A percentile compares a stretch with the other conserved stretches of the same genome.
These are phyloP conservation scores for Metschnikowia cerradonensis DNA, from an alignment of 805 yeast species.

Conservation along the genomic window DNA sequence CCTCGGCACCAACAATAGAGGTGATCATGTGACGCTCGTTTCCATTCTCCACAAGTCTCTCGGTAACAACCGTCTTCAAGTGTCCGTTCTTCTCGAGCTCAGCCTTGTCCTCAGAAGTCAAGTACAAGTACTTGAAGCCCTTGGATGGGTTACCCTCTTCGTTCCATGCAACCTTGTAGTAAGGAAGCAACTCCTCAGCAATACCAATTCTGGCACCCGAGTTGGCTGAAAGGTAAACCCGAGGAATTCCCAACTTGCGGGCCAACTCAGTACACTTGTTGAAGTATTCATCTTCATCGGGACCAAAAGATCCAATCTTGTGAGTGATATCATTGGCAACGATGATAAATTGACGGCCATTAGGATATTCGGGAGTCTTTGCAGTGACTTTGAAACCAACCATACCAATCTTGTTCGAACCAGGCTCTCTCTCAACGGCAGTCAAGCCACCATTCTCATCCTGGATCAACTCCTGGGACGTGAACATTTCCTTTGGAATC, in stretches of 20 bases:
- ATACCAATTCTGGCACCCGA: constrained; percentile 99
- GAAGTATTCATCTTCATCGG: constrained; percentile 89
- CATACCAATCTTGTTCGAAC: constrained; percentile 95
- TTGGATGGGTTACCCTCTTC: constrained; percentile 67
- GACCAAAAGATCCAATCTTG: constrained; percentile 98
- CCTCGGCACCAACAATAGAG: constrained; percentile 88
- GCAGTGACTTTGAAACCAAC: constrained; percentile 90
- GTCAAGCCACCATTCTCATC: constrained; percentile 74
- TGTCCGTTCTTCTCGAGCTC: constrained; percentile 58
- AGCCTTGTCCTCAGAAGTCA: constrained; percentile 62
- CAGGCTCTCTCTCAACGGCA: constrained; percentile 92
- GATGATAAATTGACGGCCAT: constrained; percentile 88
- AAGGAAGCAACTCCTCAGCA: constrained; percentile 92
- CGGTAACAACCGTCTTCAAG: constrained; percentile 62
- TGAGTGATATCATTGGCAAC: constrained; percentile 97
- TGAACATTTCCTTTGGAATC: constrained; percentile 73
- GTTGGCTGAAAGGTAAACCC: constrained; percentile 94
- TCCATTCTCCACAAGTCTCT: constrained; percentile 78
- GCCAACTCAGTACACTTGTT: constrained; percentile 90
- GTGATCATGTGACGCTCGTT: constrained; percentile 77
- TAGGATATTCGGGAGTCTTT: constrained; percentile 95
- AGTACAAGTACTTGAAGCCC: constrained; percentile 88
- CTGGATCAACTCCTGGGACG: constrained; percentile 79
- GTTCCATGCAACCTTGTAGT: constrained; percentile 90
- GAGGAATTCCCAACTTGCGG: constrained; percentile 85